Evolutionary conservation across 345 rosid genomes (phyloP).

Genomic region (Eucalyptus tenuipes): DNA sequence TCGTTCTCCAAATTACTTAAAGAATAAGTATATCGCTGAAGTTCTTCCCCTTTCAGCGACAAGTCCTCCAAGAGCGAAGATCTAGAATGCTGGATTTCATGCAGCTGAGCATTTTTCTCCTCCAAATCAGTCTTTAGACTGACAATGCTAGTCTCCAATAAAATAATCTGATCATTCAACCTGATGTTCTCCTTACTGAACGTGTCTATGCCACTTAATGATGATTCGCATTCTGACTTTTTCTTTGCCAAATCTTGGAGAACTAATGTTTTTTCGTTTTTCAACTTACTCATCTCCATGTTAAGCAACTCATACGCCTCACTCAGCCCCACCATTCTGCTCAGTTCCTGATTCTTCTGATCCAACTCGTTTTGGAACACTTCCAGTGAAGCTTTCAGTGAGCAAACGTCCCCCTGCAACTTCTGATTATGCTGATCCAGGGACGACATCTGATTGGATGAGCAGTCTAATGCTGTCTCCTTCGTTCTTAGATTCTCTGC

Average conservation of each 20-base stretch:
- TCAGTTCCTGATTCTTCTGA: slow-evolving; percentile 8
- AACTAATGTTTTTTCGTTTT: slow-evolving; percentile 15
- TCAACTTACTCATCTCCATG: slow-evolving; percentile 19
- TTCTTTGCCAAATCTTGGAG: slow-evolving; percentile 36
- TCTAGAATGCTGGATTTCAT: slow-evolving; percentile 31
- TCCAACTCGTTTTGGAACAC: slow-evolving; percentile 13
- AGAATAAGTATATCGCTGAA: slow-evolving; percentile 17
- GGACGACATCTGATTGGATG: background rate
- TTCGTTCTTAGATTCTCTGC: slow-evolving; percentile 18
- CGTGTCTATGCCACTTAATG: slow-evolving; percentile 1
- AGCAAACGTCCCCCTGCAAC: slow-evolving; percentile 6
- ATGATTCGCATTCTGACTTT: slow-evolving; percentile 26
- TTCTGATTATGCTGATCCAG: slow-evolving; percentile 15
- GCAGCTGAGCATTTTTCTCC: slow-evolving; percentile 33
- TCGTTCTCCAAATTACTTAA: slow-evolving; percentile 26
- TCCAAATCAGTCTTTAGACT: slow-evolving; percentile 37
- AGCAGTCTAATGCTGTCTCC: slow-evolving; percentile 11
- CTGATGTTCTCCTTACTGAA: slow-evolving; percentile 18
- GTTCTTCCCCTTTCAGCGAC: slow-evolving; percentile 21
- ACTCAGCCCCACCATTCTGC: slow-evolving; percentile 8
- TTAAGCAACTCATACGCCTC: slow-evolving; percentile 16
- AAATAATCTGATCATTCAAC: slow-evolving; percentile 25
- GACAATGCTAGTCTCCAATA: slow-evolving; percentile 35
- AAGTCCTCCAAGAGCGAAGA: slow-evolving; percentile 28
- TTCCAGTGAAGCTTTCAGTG: slow-evolving; percentile 8